Conservation (phyloP, 176 grass and related monocot genomes). For the Echinochloa phyllopogon region DNA sequence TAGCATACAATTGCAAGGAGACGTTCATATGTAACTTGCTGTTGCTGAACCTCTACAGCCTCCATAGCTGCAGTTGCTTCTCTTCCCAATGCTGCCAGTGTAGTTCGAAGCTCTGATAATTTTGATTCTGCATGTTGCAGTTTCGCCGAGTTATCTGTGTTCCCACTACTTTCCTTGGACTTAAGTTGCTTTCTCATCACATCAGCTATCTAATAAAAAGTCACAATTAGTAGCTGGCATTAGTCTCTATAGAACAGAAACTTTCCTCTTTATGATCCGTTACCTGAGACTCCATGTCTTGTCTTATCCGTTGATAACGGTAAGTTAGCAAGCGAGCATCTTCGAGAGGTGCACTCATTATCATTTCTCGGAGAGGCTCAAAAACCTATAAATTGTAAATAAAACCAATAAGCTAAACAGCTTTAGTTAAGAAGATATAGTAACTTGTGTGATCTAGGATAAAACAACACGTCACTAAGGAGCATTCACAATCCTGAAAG, state of each 20-base stretch:
- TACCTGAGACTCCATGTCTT: conserved; percentile 99
- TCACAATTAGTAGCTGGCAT: conserved; percentile 39
- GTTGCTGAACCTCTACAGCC: conserved; percentile 90
- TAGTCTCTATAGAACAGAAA: conserved; percentile 8
- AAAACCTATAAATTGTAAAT: conserved; percentile 62
- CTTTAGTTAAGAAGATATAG: not conserved
- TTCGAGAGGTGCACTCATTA: conserved; percentile 96
- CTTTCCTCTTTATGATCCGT: not conserved
- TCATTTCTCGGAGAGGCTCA: conserved; percentile 92
- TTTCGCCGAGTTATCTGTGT: conserved; percentile 71
- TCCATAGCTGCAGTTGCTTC: conserved; percentile 97
- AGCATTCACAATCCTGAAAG: conserved; percentile 26
- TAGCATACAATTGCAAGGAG: conserved; percentile 81
- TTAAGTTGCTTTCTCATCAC: conserved; percentile 93
- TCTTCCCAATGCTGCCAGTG: conserved; percentile 78
- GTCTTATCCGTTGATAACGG: conserved; percentile 93
- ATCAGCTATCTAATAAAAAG: conserved; percentile 88
- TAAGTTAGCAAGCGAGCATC: conserved; percentile 93
- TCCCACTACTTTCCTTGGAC: conserved; percentile 80
- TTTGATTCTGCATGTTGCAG: conserved; percentile 98
- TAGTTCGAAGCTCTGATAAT: conserved; percentile 82
- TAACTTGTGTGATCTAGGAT: not conserved
- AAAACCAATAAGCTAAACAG: conserved; percentile 17
- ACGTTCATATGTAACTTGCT: conserved; percentile 73
- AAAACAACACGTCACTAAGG: not conserved